Conservation (phyloP, 2,329 filamentous ascomycete species). For the Thelonectria olida region DNA sequence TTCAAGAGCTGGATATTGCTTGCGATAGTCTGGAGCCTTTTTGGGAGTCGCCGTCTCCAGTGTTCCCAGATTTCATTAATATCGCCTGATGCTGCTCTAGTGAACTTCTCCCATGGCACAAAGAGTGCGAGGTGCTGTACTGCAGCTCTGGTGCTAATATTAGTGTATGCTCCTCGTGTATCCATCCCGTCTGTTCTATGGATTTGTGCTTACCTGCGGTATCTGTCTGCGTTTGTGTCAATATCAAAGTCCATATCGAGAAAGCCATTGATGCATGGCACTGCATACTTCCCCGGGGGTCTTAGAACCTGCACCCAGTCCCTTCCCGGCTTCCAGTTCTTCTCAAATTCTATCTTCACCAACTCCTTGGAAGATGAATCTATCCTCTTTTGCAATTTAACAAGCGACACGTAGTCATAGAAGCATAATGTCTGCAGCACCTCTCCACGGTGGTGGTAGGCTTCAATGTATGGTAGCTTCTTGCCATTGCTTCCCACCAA, state of each 20-base stretch:
- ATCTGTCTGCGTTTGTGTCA: neutral
- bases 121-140: conserved; percentile 6
- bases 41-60: neutral
- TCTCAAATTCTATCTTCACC: conserved; percentile 9
- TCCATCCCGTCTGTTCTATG: too few species aligned
- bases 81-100: neutral
- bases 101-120: neutral
- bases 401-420: conserved; percentile 2
- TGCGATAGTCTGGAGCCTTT: neutral
- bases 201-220: conserved; percentile 1
- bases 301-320: conserved; percentile 7
- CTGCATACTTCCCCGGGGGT: neutral
- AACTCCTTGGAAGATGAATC: neutral
- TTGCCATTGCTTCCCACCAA: neutral
- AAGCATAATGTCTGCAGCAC: neutral
- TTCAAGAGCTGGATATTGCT: conserved; percentile 9
- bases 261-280: conserved; percentile 4
- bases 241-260: conserved; percentile 7
- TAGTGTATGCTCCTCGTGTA: too few species aligned
- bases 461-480: conserved; percentile 7
- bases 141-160: neutral
- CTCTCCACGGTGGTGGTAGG: conserved; percentile 1
- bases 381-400: neutral
- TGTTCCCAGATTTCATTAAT: neutral
- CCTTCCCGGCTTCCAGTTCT: neutral